A percentile compares a stretch with the other conserved stretches of the same genome.
Conservation (phyloP, 139 green algal genomes). For the Asterochloris sp. region DNA sequence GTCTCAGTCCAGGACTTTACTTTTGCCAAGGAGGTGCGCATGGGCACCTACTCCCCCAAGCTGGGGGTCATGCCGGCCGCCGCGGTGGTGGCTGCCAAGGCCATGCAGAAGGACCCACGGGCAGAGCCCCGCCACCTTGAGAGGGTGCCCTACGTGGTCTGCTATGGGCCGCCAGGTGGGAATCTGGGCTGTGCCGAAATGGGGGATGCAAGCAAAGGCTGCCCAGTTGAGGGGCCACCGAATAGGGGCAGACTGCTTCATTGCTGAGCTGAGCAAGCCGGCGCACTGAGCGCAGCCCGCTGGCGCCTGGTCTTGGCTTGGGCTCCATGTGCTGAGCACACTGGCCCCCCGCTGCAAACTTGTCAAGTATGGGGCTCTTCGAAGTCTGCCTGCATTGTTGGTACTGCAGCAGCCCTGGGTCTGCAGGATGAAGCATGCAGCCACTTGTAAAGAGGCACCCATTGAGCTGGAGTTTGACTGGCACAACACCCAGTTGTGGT, state of each 20-base stretch:
- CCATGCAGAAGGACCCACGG: slow-evolving; percentile 76
- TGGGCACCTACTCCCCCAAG: slow-evolving; percentile 75
- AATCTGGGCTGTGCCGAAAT: too few species aligned
- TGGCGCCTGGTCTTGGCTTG: too few species aligned
- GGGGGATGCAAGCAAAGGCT: too few species aligned
- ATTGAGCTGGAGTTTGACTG: too few species aligned
- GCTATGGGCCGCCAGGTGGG: slow-evolving; percentile 65
- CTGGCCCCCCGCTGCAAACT: too few species aligned
- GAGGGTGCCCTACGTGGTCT: slow-evolving; percentile 90
- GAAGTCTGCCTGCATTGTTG: too few species aligned
- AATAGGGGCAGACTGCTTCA: neutral
- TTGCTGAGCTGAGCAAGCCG: neutral
- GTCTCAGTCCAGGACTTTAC: slow-evolving; percentile 89
- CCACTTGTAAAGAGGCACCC: too few species aligned
- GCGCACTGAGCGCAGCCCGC: neutral
- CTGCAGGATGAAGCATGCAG: too few species aligned
- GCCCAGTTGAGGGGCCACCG: neutral
- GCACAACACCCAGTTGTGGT: too few species aligned
- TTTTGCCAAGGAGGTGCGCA: slow-evolving; percentile 85
- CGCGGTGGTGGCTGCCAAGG: slow-evolving; percentile 82
- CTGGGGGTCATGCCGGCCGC: slow-evolving; percentile 71
- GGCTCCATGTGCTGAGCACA: too few species aligned
- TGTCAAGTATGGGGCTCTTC: too few species aligned
- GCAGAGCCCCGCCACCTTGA: slow-evolving; percentile 86
- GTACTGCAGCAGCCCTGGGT: too few species aligned